Conservation (phyloP, 176 grass and related monocot species). For the Calamus simplicifolius region DNA sequence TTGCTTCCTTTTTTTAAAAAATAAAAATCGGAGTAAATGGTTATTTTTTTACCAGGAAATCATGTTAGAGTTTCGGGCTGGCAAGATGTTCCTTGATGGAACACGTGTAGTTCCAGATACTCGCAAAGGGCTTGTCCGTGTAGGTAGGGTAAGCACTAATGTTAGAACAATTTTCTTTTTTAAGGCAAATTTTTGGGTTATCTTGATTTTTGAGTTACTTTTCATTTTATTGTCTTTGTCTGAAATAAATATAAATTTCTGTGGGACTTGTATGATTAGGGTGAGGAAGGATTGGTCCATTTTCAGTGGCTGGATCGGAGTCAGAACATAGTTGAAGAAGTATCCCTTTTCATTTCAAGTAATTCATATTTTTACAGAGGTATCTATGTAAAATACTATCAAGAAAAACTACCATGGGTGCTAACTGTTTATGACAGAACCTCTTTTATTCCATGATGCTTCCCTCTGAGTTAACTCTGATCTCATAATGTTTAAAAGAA, state of each 20-base stretch:
- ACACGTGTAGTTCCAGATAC: conserved; percentile 66
- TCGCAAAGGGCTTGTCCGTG: conserved; percentile 84
- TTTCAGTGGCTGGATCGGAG: conserved; percentile 96
- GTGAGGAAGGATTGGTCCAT: conserved; percentile 96
- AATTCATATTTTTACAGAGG: too few species aligned
- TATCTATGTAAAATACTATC: too few species aligned
- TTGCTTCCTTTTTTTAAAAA: too few species aligned
- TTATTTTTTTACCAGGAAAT: conserved; percentile 37
- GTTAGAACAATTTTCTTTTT: conserved; percentile 3
- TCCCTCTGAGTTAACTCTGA: too few species aligned
- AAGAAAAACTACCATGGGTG: too few species aligned
- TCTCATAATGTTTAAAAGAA: too few species aligned
- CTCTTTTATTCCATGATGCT: too few species aligned
- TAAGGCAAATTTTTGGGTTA: background rate
- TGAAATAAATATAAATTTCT: too few species aligned
- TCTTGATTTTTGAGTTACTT: conserved; percentile 5
- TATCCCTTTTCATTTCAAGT: conserved; percentile 36
- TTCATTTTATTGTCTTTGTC: background rate
- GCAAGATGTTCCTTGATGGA: conserved; percentile 72
- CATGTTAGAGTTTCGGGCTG: conserved; percentile 91
- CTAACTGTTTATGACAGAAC: too few species aligned
- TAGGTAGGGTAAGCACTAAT: conserved; percentile 57
- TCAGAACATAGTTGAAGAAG: conserved; percentile 76
- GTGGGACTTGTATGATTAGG: conserved; percentile 20
- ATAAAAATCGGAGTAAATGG: too few species aligned